These are phyloP conservation scores for Rosa chinensis DNA, from an alignment of 306 rosid genomes.

Conservation along the genomic window DNA sequence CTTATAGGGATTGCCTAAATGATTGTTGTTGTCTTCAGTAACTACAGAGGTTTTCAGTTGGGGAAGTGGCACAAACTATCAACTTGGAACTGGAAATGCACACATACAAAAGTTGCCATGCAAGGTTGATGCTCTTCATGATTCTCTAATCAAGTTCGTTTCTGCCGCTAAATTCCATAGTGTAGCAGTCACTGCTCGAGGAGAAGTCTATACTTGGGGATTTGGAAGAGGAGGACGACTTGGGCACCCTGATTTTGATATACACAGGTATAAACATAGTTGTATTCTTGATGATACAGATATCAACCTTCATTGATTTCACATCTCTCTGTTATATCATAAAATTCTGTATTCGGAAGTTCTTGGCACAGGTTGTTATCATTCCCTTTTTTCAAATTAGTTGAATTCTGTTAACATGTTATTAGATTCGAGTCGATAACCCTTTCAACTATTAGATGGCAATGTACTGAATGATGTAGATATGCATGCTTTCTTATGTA, in stretches of 20 bases:
- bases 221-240: constrained; percentile 98
- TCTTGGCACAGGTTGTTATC: background rate
- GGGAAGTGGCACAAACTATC: constrained; percentile 97
- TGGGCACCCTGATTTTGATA: constrained; percentile 97
- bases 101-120: constrained; percentile 90
- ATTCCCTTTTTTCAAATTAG: background rate
- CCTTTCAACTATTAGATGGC: background rate
- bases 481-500: background rate
- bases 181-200: constrained; percentile 74
- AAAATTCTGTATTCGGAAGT: background rate
- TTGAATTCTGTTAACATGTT: background rate
- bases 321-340: background rate
- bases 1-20: constrained; percentile 24
- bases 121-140: constrained; percentile 83
- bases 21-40: constrained; percentile 44
- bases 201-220: constrained; percentile 95
- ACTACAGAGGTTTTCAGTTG: constrained; percentile 88
- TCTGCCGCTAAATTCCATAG: constrained; percentile 96
- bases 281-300: background rate
- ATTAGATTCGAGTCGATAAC: background rate
- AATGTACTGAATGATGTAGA: too few relatives aligned
- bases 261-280: constrained; percentile 66
- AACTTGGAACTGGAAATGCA: constrained; percentile 98
- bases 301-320: background rate
- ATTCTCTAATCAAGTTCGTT: constrained; percentile 60